Conservation (phyloP, 73 alveolate genomes). For the Tetrahymena malaccensis region DNA sequence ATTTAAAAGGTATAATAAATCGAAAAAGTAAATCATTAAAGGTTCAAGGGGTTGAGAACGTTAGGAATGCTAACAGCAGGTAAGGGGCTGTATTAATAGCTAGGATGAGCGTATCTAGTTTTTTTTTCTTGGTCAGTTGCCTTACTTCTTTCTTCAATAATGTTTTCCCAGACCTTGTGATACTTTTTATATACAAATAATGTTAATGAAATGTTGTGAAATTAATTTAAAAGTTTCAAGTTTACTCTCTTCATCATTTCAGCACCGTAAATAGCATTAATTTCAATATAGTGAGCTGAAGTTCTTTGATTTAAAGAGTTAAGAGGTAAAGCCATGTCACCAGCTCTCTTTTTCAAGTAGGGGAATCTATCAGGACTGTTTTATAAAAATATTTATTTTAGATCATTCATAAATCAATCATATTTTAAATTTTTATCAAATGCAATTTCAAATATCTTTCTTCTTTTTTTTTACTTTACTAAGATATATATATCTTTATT, state of each 20-base stretch:
- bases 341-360: slow-evolving; percentile 33
- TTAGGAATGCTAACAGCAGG: neutral
- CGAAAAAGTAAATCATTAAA: neutral
- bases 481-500: neutral
- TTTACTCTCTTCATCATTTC: slow-evolving; percentile 45
- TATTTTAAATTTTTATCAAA: too few species aligned
- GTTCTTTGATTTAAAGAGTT: slow-evolving; percentile 34
- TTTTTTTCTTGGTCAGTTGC: neutral
- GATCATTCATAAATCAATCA: neutral
- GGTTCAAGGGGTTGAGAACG: neutral
- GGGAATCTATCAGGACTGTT: slow-evolving; percentile 37
- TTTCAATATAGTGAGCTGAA: slow-evolving; percentile 37
- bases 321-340: slow-evolving; percentile 27
- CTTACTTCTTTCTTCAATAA: neutral
- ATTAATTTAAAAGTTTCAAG: neutral
- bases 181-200: neutral
- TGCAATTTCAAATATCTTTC: neutral
- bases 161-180: neutral
- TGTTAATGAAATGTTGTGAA: neutral
- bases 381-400: neutral
- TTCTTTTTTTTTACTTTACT: too few species aligned
- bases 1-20: neutral
- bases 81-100: neutral
- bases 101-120: neutral
- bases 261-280: slow-evolving; percentile 29